Evolutionary conservation across 495 filamentous ascomycete species (phyloP), one percentile per base, ranked within the genome.

Genomic region (Penicillium fimorum): DNA sequence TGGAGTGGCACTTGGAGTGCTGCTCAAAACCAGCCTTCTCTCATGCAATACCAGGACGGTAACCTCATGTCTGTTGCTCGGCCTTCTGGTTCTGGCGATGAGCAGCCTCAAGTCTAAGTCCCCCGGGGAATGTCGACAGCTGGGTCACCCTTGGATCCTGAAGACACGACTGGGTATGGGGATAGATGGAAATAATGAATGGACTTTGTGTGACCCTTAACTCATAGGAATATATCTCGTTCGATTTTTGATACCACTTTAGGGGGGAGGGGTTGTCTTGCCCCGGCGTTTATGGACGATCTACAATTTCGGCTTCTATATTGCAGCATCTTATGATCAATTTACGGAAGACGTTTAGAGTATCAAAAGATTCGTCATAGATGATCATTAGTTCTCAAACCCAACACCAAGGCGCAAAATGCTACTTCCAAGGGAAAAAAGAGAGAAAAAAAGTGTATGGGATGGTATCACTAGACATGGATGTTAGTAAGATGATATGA

Each of bases 1-100:
- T 85, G 82, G 82, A 62, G 54, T 13, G 59, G 50, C 5, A 37
- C 50, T 10, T 68, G 66, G 66, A 57, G 46, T 38, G 20, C 59
- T 10, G n/a, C 43, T 1, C 37, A 47, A 13, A 33, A 5, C 12
- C 51, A 45, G n/a, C 33, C 56, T 40, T 15, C 59, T 38, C 33
- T 53, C 5, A 10, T 61, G 7, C 47, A 45, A 9, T 65, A 60
- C 55, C 48, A 50, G 12, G 41, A 48, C 1, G 47, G 47, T 2
- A 48, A 56, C 33, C 44, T 60, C 7, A 47, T 65, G 52, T 17
- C 59, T 13, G 58, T 65, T 50, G 13, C 50, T 41, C 52, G 47
- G 22, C 62, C 60, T n/a, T 15, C 59, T 10, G 22, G 38, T 5
- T n/a, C 35, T 43, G 27, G 22, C 15, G n/a, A 49, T 47, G 57